phyloP scores from a whole-genome alignment of 192 early-diverging fungal genomes.

The Pilobolus umbonatus region DNA sequence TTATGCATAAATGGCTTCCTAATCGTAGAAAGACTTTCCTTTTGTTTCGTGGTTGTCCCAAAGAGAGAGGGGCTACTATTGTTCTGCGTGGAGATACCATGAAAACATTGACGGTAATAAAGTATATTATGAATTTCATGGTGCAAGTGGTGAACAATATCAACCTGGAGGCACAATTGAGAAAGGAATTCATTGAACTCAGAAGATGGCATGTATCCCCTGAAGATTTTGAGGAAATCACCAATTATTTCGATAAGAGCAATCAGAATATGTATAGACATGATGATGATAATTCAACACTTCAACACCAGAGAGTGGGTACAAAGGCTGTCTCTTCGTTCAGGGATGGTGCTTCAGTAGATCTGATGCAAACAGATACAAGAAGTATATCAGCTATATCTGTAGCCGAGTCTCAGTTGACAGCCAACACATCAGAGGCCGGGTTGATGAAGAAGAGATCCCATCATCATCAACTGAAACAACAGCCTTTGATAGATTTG shows the following conservation, averaged over 20 bases:
- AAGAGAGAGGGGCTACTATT: conserved; percentile 78
- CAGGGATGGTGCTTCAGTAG: neutral
- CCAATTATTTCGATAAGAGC: too few relatives aligned
- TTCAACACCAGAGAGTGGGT: neutral
- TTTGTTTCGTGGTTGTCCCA: conserved; percentile 78
- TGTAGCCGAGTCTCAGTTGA: conserved; percentile 9
- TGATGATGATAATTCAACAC: neutral
- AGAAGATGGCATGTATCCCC: neutral
- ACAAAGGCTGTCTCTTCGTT: neutral
- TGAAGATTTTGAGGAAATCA: neutral
- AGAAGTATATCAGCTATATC: conserved; percentile 9
- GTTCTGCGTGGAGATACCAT: conserved; percentile 81
- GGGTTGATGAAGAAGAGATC: neutral
- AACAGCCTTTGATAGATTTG: neutral
- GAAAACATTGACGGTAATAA: conserved; percentile 65
- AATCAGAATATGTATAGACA: neutral
- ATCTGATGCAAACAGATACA: neutral
- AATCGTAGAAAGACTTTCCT: conserved; percentile 82
- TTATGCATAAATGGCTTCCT: conserved; percentile 73
- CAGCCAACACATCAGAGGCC: conserved; percentile 1
- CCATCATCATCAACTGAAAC: neutral
- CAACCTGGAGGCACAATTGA: conserved; percentile 62
- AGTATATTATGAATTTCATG: conserved; percentile 78
- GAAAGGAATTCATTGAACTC: conserved; percentile 10
- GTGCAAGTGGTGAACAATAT: conserved; percentile 83